phyloP scores from a whole-genome alignment of 176 grass and related monocot genomes.

The Carex kokanica region DNA sequence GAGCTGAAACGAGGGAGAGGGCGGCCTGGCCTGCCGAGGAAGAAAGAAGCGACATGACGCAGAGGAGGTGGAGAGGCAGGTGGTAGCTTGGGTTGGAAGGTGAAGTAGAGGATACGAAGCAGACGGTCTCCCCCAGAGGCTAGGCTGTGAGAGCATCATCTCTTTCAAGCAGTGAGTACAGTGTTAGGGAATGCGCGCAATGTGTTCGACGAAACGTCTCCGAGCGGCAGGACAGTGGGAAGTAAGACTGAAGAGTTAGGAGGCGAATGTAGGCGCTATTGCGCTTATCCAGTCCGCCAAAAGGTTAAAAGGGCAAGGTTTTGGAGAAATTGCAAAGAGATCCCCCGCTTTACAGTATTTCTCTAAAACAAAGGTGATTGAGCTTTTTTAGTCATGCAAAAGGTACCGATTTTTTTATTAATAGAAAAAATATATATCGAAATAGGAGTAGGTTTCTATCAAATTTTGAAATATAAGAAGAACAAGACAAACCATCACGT shows the following conservation, averaged over 20 bases:
- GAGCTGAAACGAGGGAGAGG: conserved; percentile 30
- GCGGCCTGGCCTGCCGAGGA: conserved; percentile 1
- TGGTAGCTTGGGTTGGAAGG: not conserved
- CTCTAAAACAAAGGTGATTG: too few species aligned
- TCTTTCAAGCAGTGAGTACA: not conserved
- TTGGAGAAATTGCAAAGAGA: not conserved
- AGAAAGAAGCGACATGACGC: conserved; percentile 31
- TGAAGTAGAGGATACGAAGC: conserved; percentile 24
- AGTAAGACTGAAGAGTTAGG: not conserved
- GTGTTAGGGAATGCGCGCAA: not conserved
- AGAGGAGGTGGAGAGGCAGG: conserved; percentile 21
- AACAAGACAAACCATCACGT: too few species aligned
- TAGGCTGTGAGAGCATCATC: conserved; percentile 21
- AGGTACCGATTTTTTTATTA: too few species aligned
- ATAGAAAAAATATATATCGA: too few species aligned
- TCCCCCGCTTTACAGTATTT: not conserved
- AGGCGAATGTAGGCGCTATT: not conserved
- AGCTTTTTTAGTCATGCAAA: too few species aligned
- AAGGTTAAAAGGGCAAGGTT: not conserved
- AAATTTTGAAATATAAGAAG: too few species aligned
- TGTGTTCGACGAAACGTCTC: not conserved
- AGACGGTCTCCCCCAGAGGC: conserved; percentile 21
- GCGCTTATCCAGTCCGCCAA: not conserved
- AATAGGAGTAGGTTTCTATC: too few species aligned
- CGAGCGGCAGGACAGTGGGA: not conserved